Conservation (phyloP, 2,329 filamentous ascomycete genomes). For the Botryotinia narcissicola region DNA sequence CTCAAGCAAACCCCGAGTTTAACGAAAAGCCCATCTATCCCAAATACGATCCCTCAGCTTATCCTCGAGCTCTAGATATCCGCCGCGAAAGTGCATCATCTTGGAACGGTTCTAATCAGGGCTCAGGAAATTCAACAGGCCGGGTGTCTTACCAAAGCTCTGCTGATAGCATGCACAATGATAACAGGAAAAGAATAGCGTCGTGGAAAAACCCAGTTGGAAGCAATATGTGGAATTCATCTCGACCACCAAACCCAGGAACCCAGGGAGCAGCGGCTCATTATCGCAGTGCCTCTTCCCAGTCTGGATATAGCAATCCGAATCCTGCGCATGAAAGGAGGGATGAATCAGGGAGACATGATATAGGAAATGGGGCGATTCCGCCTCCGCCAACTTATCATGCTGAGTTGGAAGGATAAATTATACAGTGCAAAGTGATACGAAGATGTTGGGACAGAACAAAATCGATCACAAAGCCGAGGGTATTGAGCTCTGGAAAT, state of each 20-base stretch:
- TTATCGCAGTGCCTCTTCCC: conserved; percentile 5
- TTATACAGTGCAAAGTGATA: background rate
- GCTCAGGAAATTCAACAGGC: background rate
- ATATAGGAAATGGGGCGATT: background rate
- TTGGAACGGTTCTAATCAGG: conserved; percentile 8
- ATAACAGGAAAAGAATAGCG: background rate
- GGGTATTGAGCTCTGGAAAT: background rate
- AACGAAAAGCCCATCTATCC: background rate
- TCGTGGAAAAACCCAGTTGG: conserved; percentile 4
- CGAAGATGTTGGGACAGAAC: background rate
- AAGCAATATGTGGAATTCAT: conserved; percentile 5
- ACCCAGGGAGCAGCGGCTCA: background rate
- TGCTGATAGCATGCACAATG: background rate
- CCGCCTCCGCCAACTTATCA: background rate
- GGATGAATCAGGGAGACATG: background rate
- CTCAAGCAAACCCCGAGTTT: background rate
- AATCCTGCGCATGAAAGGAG: background rate
- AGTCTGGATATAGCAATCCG: background rate
- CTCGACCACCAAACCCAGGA: background rate
- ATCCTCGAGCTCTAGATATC: background rate
- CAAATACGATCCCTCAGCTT: conserved; percentile 5
- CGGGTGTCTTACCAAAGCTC: background rate
- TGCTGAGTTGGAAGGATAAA: conserved; percentile 18
- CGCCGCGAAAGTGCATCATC: conserved; percentile 8
- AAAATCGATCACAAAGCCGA: background rate